Base-by-base conservation (phyloP, 257 asterid species). In the Jasminum sambac region DNA sequence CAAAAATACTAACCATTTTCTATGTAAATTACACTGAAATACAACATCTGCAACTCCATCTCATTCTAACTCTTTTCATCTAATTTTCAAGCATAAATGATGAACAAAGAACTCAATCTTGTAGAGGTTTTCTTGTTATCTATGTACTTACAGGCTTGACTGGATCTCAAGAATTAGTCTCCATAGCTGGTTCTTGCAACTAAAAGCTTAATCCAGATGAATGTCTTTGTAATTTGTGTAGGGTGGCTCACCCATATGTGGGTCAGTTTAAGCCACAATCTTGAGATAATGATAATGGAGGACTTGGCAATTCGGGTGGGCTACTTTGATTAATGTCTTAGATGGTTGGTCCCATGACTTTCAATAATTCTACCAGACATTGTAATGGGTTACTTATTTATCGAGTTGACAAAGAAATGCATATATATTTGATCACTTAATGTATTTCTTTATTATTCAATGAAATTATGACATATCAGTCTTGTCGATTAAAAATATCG, bases 1-100 rank as follows among this genome's bases (percentile, higher is more conserved):
- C 25, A 73, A 70, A 63, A 48, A 60, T 48, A 25, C 61, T 34
- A 0, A 66, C 70, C 79, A 69, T 69, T 42, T 50, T 24, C 62
- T 21, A 55, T 55, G 62, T 19, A 55, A 50, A 17, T 8, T 6
- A 50, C 0, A 50, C 59, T 50, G 59, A 30, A 8, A 55, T 13
- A 21, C 11, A 50, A 21, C 62, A 23, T 43, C 0, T 55, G 36
- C 21, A 23, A 10, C 10, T 55, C 23, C 62, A 23, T 55, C 36
- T 23, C 58, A 48, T 48, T 48, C n/a, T n/a, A n/a, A n/a, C n/a
- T n/a, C n/a, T n/a, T 1, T 30, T 30, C 36, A 30, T 30, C 36
- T 30, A 4, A 30, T 30, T 30, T 30, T 30, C 36, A 30, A 30
- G 36, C 36, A 30, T 4, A 30, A 30, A 30, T 30, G 36, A 30